Percentiles rank a stretch among this genome's conserved stretches.
phyloP scores from a whole-genome alignment of 1,284 basidiomycete genomes.

The Ustilago xerochloae region DNA sequence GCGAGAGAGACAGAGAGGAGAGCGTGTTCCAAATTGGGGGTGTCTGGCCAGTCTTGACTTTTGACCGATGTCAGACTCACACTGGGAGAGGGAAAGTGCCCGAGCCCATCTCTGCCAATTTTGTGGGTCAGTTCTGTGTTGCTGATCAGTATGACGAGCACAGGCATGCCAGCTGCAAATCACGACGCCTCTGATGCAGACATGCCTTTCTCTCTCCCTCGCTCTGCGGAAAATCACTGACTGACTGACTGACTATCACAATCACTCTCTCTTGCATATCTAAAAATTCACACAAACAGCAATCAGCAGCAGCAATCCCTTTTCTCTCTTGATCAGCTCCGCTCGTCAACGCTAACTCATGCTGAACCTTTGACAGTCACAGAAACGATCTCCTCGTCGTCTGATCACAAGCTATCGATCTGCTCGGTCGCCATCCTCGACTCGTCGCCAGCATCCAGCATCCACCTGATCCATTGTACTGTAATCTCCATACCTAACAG shows the following conservation, averaged over 20 bases:
- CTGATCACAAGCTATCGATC: background rate
- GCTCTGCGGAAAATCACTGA: too few relatives aligned
- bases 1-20: too few relatives aligned
- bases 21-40: too few relatives aligned
- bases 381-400: constrained; percentile 2
- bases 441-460: background rate
- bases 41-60: too few relatives aligned
- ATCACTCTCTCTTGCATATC: background rate
- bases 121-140: constrained; percentile 67
- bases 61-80: too few relatives aligned
- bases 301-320: constrained; percentile 3
- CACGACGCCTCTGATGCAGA: too few relatives aligned
- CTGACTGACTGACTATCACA: background rate
- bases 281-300: constrained; percentile 1
- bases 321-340: background rate
- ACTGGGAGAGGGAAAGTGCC: background rate
- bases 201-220: too few relatives aligned
- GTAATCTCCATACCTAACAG: background rate
- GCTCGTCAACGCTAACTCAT: too few relatives aligned
- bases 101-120: too few relatives aligned
- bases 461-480: constrained; percentile 1
- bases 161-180: too few relatives aligned
- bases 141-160: too few relatives aligned
- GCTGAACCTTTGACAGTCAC: background rate
- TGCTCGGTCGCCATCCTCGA: background rate